These are phyloP conservation scores for Eucalyptus globulus DNA, from an alignment of 345 rosid species.

Conservation along the genomic window DNA sequence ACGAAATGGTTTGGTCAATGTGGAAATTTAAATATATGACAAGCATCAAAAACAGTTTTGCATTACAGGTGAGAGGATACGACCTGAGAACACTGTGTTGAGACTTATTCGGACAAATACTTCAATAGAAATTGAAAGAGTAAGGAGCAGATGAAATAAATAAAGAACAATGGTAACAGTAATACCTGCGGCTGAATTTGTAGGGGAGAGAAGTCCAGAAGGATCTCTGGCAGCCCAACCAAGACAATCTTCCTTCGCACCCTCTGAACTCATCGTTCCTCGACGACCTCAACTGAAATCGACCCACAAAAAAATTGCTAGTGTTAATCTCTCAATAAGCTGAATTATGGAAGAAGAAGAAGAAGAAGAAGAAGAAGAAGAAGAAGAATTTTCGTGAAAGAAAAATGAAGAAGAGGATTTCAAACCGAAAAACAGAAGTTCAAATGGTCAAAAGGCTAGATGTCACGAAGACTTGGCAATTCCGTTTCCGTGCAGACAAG, in stretches of 20 bases:
- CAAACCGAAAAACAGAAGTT: background rate
- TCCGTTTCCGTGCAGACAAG: background rate
- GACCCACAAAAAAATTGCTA: background rate
- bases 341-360: background rate
- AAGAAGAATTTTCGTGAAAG: background rate
- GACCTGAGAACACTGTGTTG: background rate
- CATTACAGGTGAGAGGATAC: background rate
- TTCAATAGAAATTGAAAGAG: background rate
- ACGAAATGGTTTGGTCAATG: background rate
- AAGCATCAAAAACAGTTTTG: background rate
- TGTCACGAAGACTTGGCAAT: background rate
- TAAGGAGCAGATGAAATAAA: background rate
- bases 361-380: background rate
- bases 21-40: background rate
- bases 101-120: background rate
- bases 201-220: conserved; percentile 58
- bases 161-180: background rate
- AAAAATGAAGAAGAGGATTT: background rate
- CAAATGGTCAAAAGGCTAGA: background rate
- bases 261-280: conserved; percentile 21
- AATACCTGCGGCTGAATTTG: conserved; percentile 58
- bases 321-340: background rate
- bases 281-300: background rate
- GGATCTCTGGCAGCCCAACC: conserved; percentile 77
- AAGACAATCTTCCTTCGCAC: conserved; percentile 22